Percentiles rank a stretch among this genome's conserved stretches.
Conservation (phyloP, 2,329 filamentous ascomycete species). For the Escovopsis sp. region DNA sequence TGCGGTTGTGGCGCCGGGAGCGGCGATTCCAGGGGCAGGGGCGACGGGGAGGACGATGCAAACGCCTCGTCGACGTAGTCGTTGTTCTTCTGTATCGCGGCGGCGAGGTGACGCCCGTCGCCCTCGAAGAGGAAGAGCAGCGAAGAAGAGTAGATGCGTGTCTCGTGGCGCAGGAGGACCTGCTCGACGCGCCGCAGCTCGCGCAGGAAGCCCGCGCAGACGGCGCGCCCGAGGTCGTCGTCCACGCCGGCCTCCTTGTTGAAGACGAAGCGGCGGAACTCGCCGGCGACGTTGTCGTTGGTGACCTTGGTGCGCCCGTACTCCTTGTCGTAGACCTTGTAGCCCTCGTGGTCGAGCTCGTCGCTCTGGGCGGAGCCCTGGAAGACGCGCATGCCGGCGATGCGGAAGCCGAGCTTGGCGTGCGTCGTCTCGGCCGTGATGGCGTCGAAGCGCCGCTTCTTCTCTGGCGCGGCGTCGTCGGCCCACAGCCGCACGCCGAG, state of each 20-base stretch:
- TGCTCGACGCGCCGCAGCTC: slow-evolving; percentile 38
- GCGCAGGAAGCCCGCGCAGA: slow-evolving; percentile 36
- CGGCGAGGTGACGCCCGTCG: slow-evolving; percentile 37
- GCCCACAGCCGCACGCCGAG: slow-evolving; percentile 78
- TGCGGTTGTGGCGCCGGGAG: too few species aligned
- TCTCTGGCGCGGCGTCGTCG: slow-evolving; percentile 47
- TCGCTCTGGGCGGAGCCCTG: slow-evolving; percentile 36
- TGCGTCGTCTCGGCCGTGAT: slow-evolving; percentile 45
- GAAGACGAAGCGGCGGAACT: slow-evolving; percentile 43
- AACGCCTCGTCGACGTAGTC: slow-evolving; percentile 33
- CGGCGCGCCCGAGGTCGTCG: slow-evolving; percentile 37
- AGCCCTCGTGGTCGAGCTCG: slow-evolving; percentile 38
- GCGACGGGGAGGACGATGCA: too few species aligned
- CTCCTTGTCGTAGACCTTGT: slow-evolving; percentile 47
- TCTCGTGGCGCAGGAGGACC: slow-evolving; percentile 39
- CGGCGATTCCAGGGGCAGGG: not conserved
- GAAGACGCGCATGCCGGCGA: slow-evolving; percentile 51
- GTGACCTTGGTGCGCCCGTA: slow-evolving; percentile 40
- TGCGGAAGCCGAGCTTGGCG: slow-evolving; percentile 42
- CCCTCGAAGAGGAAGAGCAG: slow-evolving; percentile 51
- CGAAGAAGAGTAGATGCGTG: slow-evolving; percentile 48
- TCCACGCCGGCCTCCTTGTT: slow-evolving; percentile 43
- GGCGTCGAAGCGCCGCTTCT: slow-evolving; percentile 44
- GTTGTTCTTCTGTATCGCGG: slow-evolving; percentile 39
- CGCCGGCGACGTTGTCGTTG: slow-evolving; percentile 36